Evolutionary conservation across 768 basidiomycete genomes (phyloP), one percentile per base, ranked within the genome.

Genomic region (Tricholomella constricta): DNA sequence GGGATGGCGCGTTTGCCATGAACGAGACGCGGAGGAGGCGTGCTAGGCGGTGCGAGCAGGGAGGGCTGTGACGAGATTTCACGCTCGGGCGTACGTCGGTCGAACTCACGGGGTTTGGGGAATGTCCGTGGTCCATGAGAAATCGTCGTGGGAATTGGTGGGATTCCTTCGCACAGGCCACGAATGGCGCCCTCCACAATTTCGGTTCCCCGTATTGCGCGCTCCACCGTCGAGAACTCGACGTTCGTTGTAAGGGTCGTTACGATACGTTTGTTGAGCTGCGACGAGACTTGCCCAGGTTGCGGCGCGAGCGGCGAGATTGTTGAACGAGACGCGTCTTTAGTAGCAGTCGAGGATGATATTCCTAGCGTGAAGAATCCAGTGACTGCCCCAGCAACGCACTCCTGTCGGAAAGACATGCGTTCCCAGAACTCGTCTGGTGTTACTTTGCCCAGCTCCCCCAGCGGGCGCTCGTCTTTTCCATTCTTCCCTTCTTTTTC

Each of bases 361-460:
- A 78, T 71, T 26, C 81, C 76, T 58, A 89, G 60, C n/a, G 83
- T 81, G 66, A 98, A 98, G 74, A 99, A 99, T 0, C 91, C 96
- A 2, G 94, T 98, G 14, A 96, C 82, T 2, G 91, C 89, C 2
- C 95, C 94, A 31, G 86, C 81, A 40, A 89, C 80, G 65, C 96
- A 98, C 70, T 99, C 97, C 65, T 98, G 96, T 23, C 97, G 81
- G 69, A 91, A 96, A 35, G 88, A 92, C 89, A 99, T 94, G 14
- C 94, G 82, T 70, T 97, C 94, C 95, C 96, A 99, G 69, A 95
- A 99, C 64, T 97, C 95, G 35, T 88, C 88, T 34, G 81, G 62
- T 0, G 73, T 70, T 44, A 91, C 86, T 56, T 74, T 80, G 14
- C 66, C 73, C 47, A 91, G 73, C 62, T 86, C 83, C 42, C 81